Evolutionary conservation across 176 grass and related monocot genomes (phyloP).

Genomic region (Puccinellia tenuiflora): DNA sequence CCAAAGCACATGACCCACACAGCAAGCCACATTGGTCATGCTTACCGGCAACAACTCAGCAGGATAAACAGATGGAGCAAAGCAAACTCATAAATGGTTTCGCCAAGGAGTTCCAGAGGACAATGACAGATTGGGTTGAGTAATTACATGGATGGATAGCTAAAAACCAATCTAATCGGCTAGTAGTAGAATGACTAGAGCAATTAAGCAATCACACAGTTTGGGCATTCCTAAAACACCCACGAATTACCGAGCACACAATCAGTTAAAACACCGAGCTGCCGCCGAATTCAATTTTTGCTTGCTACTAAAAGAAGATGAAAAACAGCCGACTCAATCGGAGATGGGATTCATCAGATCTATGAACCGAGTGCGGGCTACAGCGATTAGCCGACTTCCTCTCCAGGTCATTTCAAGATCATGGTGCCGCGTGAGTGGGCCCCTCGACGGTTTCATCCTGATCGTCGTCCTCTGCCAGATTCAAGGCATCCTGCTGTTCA

Average conservation of each 20-base stretch:
- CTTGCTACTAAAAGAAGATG: slow-evolving; percentile 2
- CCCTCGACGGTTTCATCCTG: neutral
- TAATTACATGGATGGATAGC: slow-evolving; percentile 48
- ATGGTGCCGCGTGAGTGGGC: neutral
- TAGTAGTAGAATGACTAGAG: slow-evolving; percentile 9
- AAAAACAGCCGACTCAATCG: slow-evolving; percentile 17
- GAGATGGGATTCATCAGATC: slow-evolving; percentile 35
- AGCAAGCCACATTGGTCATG: neutral
- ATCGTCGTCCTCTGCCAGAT: slow-evolving; percentile 11
- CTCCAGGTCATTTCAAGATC: slow-evolving; percentile 12
- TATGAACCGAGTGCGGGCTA: slow-evolving; percentile 27
- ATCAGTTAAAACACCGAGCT: slow-evolving; percentile 19
- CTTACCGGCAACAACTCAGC: neutral
- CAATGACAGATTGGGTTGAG: neutral
- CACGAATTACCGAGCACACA: slow-evolving; percentile 18
- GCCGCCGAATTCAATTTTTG: slow-evolving; percentile 16
- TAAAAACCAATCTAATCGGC: slow-evolving; percentile 36
- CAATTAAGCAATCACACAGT: slow-evolving; percentile 40
- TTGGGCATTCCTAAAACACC: slow-evolving; percentile 36
- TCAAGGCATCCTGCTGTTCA: neutral
- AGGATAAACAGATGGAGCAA: neutral
- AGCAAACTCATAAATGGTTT: neutral
- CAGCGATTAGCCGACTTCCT: slow-evolving; percentile 5
- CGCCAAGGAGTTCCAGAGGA: neutral
- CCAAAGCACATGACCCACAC: neutral